Percentiles rank a stretch among this genome's conserved stretches.
Conservation (phyloP, 805 yeast species). For the Yarrowia deformans region DNA sequence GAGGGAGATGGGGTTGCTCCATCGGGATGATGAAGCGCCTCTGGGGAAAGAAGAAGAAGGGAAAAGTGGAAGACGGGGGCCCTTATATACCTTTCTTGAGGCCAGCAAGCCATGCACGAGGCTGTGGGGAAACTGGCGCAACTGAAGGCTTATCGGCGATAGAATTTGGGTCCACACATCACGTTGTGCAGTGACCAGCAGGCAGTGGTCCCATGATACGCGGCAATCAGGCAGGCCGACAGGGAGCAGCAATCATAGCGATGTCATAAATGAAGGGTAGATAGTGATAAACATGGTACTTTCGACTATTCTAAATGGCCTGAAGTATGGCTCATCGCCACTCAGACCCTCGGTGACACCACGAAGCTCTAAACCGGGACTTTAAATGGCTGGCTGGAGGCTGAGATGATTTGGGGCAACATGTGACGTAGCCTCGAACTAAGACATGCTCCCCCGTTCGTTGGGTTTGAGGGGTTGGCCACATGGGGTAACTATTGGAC, state of each 20-base stretch:
- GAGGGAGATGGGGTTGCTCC: conserved; percentile 15
- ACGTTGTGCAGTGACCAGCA: conserved; percentile 13
- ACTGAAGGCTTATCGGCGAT: conserved; percentile 19
- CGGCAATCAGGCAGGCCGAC: no score
- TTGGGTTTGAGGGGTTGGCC: conserved; percentile 19
- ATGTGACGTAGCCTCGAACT: conserved; percentile 11
- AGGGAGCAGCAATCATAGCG: neutral
- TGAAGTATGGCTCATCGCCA: no score
- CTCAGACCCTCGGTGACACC: no score
- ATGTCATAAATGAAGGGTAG: no score
- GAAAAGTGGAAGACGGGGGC: neutral
- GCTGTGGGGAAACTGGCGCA: conserved; percentile 23
- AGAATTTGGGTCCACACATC: conserved; percentile 5
- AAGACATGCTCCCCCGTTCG: neutral
- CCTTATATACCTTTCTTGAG: conserved; percentile 5
- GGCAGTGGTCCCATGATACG: conserved; percentile 6
- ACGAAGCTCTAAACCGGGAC: neutral
- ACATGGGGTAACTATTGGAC: conserved; percentile 11
- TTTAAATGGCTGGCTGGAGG: conserved; percentile 6
- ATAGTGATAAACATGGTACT: no score
- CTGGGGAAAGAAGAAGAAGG: conserved; percentile 10
- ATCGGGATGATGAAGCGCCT: neutral
- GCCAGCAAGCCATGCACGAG: conserved; percentile 21
- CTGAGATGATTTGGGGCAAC: neutral
- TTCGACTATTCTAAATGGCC: no score